Base-by-base conservation (phyloP, 2,329 filamentous ascomycete species). In the Fusarium udum region DNA sequence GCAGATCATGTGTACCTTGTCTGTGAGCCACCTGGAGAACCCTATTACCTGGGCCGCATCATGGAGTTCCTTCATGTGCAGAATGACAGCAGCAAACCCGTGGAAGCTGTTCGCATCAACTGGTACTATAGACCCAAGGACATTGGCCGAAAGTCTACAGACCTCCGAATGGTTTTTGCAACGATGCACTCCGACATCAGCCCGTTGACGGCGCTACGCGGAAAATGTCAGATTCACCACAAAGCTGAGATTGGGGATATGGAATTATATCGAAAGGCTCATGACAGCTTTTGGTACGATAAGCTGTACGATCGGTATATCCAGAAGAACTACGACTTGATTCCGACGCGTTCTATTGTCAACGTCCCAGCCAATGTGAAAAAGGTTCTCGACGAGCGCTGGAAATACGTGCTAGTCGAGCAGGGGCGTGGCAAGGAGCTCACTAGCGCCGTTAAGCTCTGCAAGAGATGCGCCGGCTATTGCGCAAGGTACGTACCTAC, bases 171-270 rank as follows among this genome's bases (percentile, higher is more conserved):
- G 78, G 91, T 99, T 59, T 98, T 95, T 83, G 95, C 95, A 71
- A 97, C 96, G 36, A 99, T 99, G 96, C 96, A 99, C 83, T 98
- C 96, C 32, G 96, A 99, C 85, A 92, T 95, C 71, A 97, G 94
- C 81, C 96, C 96, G 65, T 87, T 99, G 78, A 95, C 95, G 57
- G 94, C 96, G 51, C 87, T 99, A 76, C 94, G 96, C 79, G 96
- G 96, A 75, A 97, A 97, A 85, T 98, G 95, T 83, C 90, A 92
- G 74, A 96, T 99, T 81, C 88, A 90, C 81, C 96, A 99, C 85
- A 91, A 93, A 77, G 93, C 91, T 72, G 95, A 98, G 81, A 95
- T 98, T 69, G 84, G 89, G 40, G 92, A 93, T 79, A 84, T 98
- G 75, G 93, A 97, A 64, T 90, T 92, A 59, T 97, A 95, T 81